Percentiles rank a stretch among this genome's conserved stretches.
These are phyloP conservation scores for Hypoxylon sp. DNA, from an alignment of 2,329 filamentous ascomycete genomes.

Conservation along the genomic window DNA sequence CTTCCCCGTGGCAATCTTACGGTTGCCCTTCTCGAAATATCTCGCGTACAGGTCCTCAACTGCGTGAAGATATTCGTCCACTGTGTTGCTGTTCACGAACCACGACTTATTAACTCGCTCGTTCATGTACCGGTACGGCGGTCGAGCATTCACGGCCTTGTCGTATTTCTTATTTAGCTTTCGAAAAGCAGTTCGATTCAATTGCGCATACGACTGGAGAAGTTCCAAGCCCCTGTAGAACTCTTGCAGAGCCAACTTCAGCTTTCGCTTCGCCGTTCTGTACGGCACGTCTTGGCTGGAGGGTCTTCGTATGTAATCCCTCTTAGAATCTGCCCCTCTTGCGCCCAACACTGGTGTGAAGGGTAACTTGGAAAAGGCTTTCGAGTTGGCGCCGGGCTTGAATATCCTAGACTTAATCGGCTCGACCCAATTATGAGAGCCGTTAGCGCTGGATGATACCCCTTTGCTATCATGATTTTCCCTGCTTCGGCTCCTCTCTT, in stretches of 20 bases:
- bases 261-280: slow-evolving; percentile 87
- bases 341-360: slow-evolving; percentile 62
- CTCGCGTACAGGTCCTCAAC: slow-evolving; percentile 94
- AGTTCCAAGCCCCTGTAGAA: slow-evolving; percentile 94
- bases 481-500: slow-evolving; percentile 51
- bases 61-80: slow-evolving; percentile 83
- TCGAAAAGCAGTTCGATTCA: slow-evolving; percentile 93
- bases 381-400: slow-evolving; percentile 72
- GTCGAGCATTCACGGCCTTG: slow-evolving; percentile 85
- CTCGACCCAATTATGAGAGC: slow-evolving; percentile 62
- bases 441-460: slow-evolving; percentile 44
- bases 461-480: slow-evolving; percentile 46
- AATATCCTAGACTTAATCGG: slow-evolving; percentile 70
- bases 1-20: slow-evolving; percentile 90
- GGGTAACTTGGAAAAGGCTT: slow-evolving; percentile 69
- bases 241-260: slow-evolving; percentile 92
- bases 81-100: slow-evolving; percentile 90
- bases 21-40: slow-evolving; percentile 95
- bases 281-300: slow-evolving; percentile 79
- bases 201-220: slow-evolving; percentile 88
- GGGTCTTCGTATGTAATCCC: slow-evolving; percentile 68
- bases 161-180: slow-evolving; percentile 99
- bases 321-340: slow-evolving; percentile 53
- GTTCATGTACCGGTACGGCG: slow-evolving; percentile 84
- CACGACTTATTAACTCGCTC: slow-evolving; percentile 92